Evolutionary conservation across 176 grass and related monocot genomes (phyloP).

Genomic region (Cenchrus fungigraminus): DNA sequence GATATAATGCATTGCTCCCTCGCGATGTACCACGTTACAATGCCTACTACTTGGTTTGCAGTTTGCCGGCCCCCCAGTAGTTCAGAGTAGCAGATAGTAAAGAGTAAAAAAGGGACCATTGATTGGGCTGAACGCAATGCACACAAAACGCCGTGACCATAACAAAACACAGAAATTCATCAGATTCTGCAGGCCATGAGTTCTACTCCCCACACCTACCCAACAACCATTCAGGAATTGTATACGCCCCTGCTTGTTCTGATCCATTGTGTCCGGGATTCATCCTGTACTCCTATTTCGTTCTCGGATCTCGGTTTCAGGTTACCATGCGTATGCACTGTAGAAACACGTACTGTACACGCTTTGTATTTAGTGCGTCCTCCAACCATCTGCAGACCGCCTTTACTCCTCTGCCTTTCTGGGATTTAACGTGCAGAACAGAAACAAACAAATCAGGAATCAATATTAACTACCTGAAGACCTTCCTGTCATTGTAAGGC

Average conservation of each 20-base stretch:
- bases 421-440: not conserved
- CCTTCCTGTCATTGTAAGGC: not conserved
- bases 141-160: not conserved
- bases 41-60: not conserved
- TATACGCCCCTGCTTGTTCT: not conserved
- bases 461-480: not conserved
- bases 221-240: constrained; percentile 28
- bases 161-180: not conserved
- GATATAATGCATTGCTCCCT: not conserved
- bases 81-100: too few species aligned
- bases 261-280: constrained; percentile 11
- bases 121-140: not conserved
- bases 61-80: not conserved
- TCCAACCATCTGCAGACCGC: constrained; percentile 10
- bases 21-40: not conserved
- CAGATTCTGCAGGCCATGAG: not conserved
- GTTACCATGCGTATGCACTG: constrained; percentile 11
- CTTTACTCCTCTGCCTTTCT: constrained; percentile 28
- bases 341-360: not conserved
- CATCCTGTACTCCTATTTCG: not conserved
- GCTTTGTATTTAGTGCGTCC: constrained; percentile 25
- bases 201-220: constrained; percentile 5
- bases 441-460: not conserved
- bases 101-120: not conserved
- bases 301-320: constrained; percentile 21